These are phyloP conservation scores for Moricandia moricandioides DNA, from an alignment of 345 rosid genomes.

Conservation along the genomic window DNA sequence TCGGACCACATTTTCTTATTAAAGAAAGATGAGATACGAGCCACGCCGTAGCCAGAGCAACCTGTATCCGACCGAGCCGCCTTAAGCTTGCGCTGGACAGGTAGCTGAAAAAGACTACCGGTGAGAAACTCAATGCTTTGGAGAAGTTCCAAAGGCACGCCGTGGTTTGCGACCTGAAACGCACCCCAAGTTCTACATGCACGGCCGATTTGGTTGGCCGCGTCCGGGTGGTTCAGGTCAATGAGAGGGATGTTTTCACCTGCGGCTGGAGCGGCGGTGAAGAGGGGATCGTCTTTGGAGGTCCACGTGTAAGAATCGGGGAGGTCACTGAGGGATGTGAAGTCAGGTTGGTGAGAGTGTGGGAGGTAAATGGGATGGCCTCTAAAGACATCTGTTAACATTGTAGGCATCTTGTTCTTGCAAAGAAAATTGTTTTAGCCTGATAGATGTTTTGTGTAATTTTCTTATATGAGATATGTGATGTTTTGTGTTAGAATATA, in stretches of 20 bases:
- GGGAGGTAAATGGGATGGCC: conserved; percentile 52
- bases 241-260: conserved; percentile 46
- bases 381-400: conserved; percentile 50
- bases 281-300: conserved; percentile 26
- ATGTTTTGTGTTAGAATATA: conserved; percentile 14
- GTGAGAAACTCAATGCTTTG: not conserved
- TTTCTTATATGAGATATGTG: not conserved
- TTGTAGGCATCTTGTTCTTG: conserved; percentile 32
- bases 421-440: not conserved
- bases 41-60: conserved; percentile 69
- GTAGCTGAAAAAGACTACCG: not conserved
- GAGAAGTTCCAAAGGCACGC: conserved; percentile 43
- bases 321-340: conserved; percentile 41
- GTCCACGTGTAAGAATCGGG: conserved; percentile 64
- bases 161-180: conserved; percentile 65
- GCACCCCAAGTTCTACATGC: conserved; percentile 79
- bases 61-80: conserved; percentile 42
- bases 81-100: not conserved
- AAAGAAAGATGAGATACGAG: conserved; percentile 68
- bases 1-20: conserved; percentile 83
- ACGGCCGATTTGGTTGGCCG: conserved; percentile 35
- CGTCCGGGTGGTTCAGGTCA: conserved; percentile 52
- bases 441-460: conserved; percentile 3
- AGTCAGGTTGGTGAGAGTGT: conserved; percentile 54
- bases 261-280: conserved; percentile 17